Base-by-base conservation (phyloP, 1,139 yeast genomes). In the Suhomyces atakaporum region DNA sequence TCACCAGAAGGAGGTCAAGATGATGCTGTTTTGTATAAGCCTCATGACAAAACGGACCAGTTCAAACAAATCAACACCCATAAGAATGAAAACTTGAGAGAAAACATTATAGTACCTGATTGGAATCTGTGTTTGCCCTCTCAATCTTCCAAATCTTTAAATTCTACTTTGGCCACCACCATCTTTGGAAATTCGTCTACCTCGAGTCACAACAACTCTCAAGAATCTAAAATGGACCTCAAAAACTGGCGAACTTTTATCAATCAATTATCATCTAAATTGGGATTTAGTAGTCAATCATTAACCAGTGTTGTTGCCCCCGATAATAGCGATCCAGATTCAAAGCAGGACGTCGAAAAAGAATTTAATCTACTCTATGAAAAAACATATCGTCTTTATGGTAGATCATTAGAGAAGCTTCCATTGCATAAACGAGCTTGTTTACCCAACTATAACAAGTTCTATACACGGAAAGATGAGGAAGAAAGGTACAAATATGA, bases 21-120 rank as follows among this genome's bases (percentile, higher is more conserved):
- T 36, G 76, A 71, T 48, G 77, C 77, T 1, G 75, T 71, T 2
- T 57, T 71, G 41, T 71, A 70, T 48, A 69, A 69, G 41, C 73
- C 76, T 2, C 77, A 71, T 40, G 64, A 65, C 38, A 62, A 66
- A 35, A 56, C 75, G 3, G 54, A 60, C 15, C 72, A 70, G 41
- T 70, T 71, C 51, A 61, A 56, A 38, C 62, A 69, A 45, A 69
- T 71, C 40, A 69, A 71, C 45, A 70, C 75, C 7, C 76, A 69
- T 45, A 69, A 67, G 43, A 70, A 70, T 46, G 75, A 70, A 44
- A 66, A 70, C 49, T 51, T 70, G 33, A 50, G 49, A 28, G 74
- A 68, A 36, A 71, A 70, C 45, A 49, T 63, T 11, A 66, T 71
- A 29, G 76, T 71, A 3, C 77, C 77, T 4, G 59, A 60, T 34